These are phyloP conservation scores for Coniella vitis DNA, from an alignment of 2,329 filamentous ascomycete genomes.

Conservation along the genomic window DNA sequence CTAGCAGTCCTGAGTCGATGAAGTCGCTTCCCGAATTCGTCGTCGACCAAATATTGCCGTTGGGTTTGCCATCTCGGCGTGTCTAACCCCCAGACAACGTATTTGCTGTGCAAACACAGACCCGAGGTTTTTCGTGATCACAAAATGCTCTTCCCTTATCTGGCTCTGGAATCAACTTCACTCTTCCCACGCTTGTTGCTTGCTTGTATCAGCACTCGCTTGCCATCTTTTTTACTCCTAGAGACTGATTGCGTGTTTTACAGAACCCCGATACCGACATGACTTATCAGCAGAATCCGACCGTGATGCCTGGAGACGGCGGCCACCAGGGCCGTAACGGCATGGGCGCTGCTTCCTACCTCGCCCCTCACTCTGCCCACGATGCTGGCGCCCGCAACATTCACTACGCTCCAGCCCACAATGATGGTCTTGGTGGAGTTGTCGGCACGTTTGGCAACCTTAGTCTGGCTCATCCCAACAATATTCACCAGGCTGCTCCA, in stretches of 20 bases:
- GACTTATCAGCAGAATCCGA: slow-evolving; percentile 19
- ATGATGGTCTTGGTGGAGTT: slow-evolving; percentile 16
- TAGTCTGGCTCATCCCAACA: slow-evolving; percentile 17
- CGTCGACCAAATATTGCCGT: too few species aligned
- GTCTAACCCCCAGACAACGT: too few species aligned
- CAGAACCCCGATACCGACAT: slow-evolving; percentile 20
- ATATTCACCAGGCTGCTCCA: slow-evolving; percentile 19
- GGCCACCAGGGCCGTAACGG: slow-evolving; percentile 19
- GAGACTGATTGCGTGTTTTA: slow-evolving; percentile 6
- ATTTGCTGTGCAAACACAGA: too few species aligned
- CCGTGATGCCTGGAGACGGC: slow-evolving; percentile 20
- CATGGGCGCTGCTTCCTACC: slow-evolving; percentile 17
- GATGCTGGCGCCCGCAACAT: slow-evolving; percentile 20
- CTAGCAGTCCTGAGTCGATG: too few species aligned
- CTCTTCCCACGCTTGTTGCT: too few species aligned
- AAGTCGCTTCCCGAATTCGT: too few species aligned
- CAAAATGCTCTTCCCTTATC: too few species aligned
- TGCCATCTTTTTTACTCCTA: background rate
- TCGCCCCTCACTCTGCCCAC: slow-evolving; percentile 20
- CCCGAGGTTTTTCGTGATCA: too few species aligned
- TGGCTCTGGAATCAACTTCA: too few species aligned
- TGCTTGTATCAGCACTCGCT: too few species aligned
- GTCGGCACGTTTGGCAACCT: slow-evolving; percentile 18
- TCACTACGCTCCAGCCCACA: slow-evolving; percentile 19
- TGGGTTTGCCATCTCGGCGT: too few species aligned